phyloP scores from a whole-genome alignment of 2,329 filamentous ascomycete genomes.

The Nemania sp. region DNA sequence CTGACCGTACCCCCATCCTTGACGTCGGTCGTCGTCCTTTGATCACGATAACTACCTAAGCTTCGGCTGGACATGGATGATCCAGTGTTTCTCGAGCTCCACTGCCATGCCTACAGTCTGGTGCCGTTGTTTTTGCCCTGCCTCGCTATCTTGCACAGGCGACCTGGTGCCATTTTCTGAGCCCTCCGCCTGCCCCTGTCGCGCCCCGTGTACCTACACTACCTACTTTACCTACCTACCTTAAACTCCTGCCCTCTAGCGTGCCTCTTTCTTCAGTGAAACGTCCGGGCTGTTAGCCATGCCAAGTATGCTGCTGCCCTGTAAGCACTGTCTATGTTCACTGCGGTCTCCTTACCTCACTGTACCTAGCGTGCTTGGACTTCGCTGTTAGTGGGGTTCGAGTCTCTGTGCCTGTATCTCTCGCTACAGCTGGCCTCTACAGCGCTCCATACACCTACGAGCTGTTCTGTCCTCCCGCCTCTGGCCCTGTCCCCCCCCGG shows the following conservation, averaged over 20 bases:
- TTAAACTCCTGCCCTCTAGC: slow-evolving; percentile 8
- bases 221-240: no score
- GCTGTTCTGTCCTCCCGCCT: neutral
- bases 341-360: no score
- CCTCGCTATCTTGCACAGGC: slow-evolving; percentile 10
- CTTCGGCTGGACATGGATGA: slow-evolving; percentile 13
- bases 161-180: slow-evolving; percentile 15
- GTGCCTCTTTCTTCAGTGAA: slow-evolving; percentile 19
- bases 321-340: no score
- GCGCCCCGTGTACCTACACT: neutral
- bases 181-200: neutral
- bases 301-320: slow-evolving; percentile 2
- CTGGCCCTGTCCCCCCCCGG: neutral
- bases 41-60: slow-evolving; percentile 8
- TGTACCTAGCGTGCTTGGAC: neutral
- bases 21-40: slow-evolving; percentile 6
- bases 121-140: slow-evolving; percentile 2
- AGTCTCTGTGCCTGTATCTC: neutral
- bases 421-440: neutral
- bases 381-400: slow-evolving; percentile 11
- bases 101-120: neutral
- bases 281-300: slow-evolving; percentile 3
- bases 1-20: slow-evolving; percentile 6
- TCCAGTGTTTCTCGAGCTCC: slow-evolving; percentile 16
- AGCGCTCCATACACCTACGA: neutral